These are phyloP conservation scores for Globisporangium acanthophoron DNA, from an alignment of 352 stramenopile genomes.

Conservation along the genomic window DNA sequence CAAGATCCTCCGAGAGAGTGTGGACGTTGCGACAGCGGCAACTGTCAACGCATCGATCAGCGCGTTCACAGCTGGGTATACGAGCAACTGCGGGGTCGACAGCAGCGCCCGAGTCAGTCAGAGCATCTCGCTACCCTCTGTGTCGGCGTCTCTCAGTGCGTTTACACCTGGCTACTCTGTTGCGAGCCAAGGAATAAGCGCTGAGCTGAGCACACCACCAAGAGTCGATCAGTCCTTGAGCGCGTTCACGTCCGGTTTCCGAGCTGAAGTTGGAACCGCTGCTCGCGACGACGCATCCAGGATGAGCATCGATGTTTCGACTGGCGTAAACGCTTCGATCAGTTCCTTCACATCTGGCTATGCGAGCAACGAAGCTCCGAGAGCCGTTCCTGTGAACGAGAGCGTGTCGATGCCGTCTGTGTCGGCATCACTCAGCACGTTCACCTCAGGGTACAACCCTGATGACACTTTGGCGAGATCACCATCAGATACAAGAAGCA, in stretches of 20 bases:
- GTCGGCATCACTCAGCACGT: constrained; percentile 21
- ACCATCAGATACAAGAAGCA: not conserved
- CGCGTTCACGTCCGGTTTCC: constrained; percentile 10
- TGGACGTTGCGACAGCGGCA: constrained; percentile 16
- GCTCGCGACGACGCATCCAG: not conserved
- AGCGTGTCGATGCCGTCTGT: not conserved
- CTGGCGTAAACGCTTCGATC: constrained; percentile 10
- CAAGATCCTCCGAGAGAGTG: not conserved
- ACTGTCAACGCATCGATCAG: constrained; percentile 25
- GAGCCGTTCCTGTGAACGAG: not conserved
- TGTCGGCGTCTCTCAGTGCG: constrained; percentile 21
- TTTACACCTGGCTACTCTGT: constrained; percentile 10
- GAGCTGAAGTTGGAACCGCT: not conserved
- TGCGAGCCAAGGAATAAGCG: not conserved
- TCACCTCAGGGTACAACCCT: constrained; percentile 11
- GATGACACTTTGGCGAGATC: not conserved
- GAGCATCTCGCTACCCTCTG: constrained; percentile 9
- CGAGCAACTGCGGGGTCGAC: not conserved
- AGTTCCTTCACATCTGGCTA: constrained; percentile 27
- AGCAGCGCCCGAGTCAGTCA: not conserved
- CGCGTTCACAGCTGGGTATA: constrained; percentile 23
- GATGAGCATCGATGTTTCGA: not conserved
- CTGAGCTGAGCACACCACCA: not conserved
- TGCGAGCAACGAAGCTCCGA: not conserved
- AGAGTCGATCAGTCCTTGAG: constrained; percentile 20